phyloP scores from a whole-genome alignment of 805 yeast genomes.

The Yamadazyma takamatsuzukensis region DNA sequence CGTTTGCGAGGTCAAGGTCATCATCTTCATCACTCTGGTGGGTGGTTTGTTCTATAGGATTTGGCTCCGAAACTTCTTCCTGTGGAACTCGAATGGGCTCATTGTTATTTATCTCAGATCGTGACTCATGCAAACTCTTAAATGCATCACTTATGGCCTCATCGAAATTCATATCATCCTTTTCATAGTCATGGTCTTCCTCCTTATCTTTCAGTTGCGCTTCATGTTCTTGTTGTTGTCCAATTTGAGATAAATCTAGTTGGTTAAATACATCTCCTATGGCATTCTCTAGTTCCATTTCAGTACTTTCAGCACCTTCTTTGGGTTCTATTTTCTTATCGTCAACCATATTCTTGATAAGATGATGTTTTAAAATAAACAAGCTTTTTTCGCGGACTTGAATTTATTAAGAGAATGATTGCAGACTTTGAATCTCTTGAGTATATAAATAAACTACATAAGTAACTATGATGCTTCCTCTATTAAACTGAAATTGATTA shows the following conservation, averaged over 20 bases:
- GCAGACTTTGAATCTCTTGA: too few relatives aligned
- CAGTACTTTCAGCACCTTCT: too few relatives aligned
- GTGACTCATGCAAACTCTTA: slow-evolving; percentile 11
- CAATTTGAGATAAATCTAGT: slow-evolving; percentile 16
- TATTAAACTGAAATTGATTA: slow-evolving; percentile 29
- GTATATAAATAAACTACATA: too few relatives aligned
- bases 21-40: slow-evolving; percentile 7
- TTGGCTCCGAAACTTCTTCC: background rate
- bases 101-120: slow-evolving; percentile 3
- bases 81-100: background rate
- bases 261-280: slow-evolving; percentile 38
- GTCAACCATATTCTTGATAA: background rate
- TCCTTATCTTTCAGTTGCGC: slow-evolving; percentile 2
- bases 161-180: slow-evolving; percentile 18
- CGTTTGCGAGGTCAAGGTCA: slow-evolving; percentile 10
- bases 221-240: slow-evolving; percentile 3
- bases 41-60: background rate
- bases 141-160: slow-evolving; percentile 29
- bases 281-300: slow-evolving; percentile 26
- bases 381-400: too few relatives aligned
- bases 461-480: slow-evolving; percentile 25
- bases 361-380: too few relatives aligned
- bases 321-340: too few relatives aligned
- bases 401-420: too few relatives aligned
- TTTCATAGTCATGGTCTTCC: slow-evolving; percentile 3